phyloP scores from a whole-genome alignment of 2,329 filamentous ascomycete species.

The Bipolaris oryzae region DNA sequence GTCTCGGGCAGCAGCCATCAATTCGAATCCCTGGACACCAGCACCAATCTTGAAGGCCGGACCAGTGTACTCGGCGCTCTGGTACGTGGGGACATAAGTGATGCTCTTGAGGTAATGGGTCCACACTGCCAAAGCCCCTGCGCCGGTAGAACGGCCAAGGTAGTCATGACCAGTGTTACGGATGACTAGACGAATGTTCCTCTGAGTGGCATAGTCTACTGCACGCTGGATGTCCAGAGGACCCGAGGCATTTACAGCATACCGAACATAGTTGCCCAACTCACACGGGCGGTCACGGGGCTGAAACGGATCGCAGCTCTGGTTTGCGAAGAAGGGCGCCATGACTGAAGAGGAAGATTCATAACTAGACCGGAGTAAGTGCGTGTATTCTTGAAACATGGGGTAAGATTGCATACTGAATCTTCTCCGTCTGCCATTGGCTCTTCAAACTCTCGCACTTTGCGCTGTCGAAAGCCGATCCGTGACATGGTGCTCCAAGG shows the following conservation, averaged over 20 bases:
- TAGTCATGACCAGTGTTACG: constrained; percentile 42
- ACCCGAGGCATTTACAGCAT: constrained; percentile 25
- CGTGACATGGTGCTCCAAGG: constrained; percentile 29
- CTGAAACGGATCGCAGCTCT: constrained; percentile 32
- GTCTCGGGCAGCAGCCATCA: constrained; percentile 26
- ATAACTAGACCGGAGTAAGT: constrained; percentile 12
- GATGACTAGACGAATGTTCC: constrained; percentile 38
- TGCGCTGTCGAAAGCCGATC: constrained; percentile 18
- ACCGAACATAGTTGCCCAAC: constrained; percentile 31
- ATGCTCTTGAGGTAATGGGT: constrained; percentile 31
- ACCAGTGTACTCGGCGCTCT: constrained; percentile 20
- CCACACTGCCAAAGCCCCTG: constrained; percentile 25
- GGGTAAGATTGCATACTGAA: constrained; percentile 14
- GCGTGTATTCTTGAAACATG: background rate
- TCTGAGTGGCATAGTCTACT: constrained; percentile 27
- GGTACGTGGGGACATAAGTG: constrained; percentile 17
- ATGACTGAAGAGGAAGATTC: constrained; percentile 34
- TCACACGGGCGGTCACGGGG: constrained; percentile 23
- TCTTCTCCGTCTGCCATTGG: constrained; percentile 22
- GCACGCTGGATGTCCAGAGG: constrained; percentile 22
- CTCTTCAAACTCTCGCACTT: constrained; percentile 21
- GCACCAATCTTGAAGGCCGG: constrained; percentile 33
- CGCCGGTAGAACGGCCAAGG: constrained; percentile 27
- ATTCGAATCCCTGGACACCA: constrained; percentile 33
- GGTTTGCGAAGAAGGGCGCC: constrained; percentile 32